These are phyloP conservation scores for Monosporozyma solicola DNA, from an alignment of 805 yeast genomes.

Conservation along the genomic window DNA sequence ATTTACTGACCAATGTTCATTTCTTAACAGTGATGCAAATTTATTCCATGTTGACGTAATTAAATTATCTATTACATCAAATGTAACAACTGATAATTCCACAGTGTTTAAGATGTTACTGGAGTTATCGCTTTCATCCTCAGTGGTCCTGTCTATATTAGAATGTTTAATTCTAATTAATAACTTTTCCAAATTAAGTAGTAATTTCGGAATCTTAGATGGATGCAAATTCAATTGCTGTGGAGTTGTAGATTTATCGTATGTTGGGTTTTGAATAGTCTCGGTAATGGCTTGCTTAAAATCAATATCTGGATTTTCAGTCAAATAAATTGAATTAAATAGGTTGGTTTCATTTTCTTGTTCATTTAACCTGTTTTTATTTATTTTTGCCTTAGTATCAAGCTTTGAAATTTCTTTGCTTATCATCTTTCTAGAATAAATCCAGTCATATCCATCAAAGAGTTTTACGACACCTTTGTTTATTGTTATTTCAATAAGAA, in stretches of 20 bases:
- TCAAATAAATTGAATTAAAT: slow-evolving; percentile 72
- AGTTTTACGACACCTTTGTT: slow-evolving; percentile 38
- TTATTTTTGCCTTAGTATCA: neutral
- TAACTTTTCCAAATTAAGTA: slow-evolving; percentile 47
- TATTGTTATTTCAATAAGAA: neutral
- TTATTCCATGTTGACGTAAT: slow-evolving; percentile 89
- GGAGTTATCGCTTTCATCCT: slow-evolving; percentile 22
- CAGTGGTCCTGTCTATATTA: slow-evolving; percentile 40
- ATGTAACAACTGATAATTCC: slow-evolving; percentile 41
- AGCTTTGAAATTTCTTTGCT: slow-evolving; percentile 50
- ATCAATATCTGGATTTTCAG: neutral
- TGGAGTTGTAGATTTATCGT: slow-evolving; percentile 14
- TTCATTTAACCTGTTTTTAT: neutral
- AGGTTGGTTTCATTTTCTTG: slow-evolving; percentile 11
- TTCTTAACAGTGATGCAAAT: slow-evolving; percentile 60
- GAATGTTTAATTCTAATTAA: slow-evolving; percentile 38
- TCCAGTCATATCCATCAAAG: slow-evolving; percentile 93
- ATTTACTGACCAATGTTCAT: slow-evolving; percentile 51
- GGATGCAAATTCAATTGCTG: slow-evolving; percentile 53
- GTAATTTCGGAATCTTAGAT: slow-evolving; percentile 51
- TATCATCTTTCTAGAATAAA: slow-evolving; percentile 59
- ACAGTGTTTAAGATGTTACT: slow-evolving; percentile 43
- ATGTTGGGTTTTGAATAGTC: slow-evolving; percentile 34
- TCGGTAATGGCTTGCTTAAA: slow-evolving; percentile 41
- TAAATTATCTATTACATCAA: slow-evolving; percentile 65